Evolutionary conservation across 2,329 filamentous ascomycete species (phyloP).

Genomic region (Pseudopithomyces chartarum): DNA sequence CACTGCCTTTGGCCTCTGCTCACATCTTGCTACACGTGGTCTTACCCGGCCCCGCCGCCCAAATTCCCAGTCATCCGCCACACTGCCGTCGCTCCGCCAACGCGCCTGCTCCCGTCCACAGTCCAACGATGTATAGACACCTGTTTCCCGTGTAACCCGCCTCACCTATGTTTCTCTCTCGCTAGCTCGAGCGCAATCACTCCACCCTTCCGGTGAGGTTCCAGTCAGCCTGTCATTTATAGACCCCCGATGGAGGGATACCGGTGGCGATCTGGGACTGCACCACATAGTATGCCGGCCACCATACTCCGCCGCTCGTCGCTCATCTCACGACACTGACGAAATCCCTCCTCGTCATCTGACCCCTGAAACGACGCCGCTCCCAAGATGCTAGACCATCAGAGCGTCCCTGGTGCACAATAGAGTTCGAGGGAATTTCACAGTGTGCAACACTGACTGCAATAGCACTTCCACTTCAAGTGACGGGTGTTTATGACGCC

Average conservation of each 20-base stretch:
- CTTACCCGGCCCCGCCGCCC: slow-evolving; percentile 26
- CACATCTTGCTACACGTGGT: slow-evolving; percentile 15
- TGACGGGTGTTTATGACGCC: slow-evolving; percentile 4
- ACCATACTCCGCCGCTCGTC: slow-evolving; percentile 4
- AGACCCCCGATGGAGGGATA: slow-evolving; percentile 3
- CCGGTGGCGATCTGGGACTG: slow-evolving; percentile 7
- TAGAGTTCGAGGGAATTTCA: slow-evolving; percentile 12
- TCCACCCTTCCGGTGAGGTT: slow-evolving; percentile 29
- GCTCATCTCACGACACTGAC: slow-evolving; percentile 13
- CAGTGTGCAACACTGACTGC: slow-evolving; percentile 11
- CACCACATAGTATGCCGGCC: slow-evolving; percentile 11
- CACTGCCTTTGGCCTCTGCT: slow-evolving; percentile 7
- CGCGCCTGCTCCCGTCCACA: slow-evolving; percentile 17
- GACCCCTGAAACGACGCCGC: background rate
- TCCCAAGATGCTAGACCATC: slow-evolving; percentile 2
- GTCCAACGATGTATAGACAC: slow-evolving; percentile 40
- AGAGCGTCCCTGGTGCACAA: slow-evolving; percentile 13
- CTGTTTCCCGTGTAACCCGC: slow-evolving; percentile 41
- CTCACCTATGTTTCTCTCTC: slow-evolving; percentile 20
- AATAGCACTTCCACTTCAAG: background rate
- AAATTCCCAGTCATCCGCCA: slow-evolving; percentile 32
- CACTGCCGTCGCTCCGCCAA: slow-evolving; percentile 24
- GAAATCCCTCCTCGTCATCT: slow-evolving; percentile 15
- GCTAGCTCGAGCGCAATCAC: slow-evolving; percentile 21
- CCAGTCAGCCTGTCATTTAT: background rate